These are phyloP conservation scores for Globisporangium ultimum DNA, from an alignment of 352 stramenopile genomes.

Conservation along the genomic window DNA sequence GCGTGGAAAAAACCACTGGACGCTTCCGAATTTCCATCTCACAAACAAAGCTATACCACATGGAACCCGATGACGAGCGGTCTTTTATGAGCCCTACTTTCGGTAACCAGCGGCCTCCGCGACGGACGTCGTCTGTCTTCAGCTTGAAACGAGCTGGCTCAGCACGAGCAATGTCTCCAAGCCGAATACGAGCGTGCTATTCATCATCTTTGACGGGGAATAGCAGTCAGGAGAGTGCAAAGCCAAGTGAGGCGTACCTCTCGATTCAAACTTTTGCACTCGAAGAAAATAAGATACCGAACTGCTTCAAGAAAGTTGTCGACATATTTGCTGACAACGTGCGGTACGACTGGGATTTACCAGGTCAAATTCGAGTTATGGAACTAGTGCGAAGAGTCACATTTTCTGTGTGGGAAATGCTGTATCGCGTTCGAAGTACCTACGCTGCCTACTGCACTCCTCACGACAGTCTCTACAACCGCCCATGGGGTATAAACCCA, in stretches of 20 bases:
- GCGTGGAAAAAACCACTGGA: conserved; percentile 43
- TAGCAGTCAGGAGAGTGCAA: conserved; percentile 16
- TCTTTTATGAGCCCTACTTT: conserved; percentile 10
- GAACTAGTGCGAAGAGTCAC: conserved; percentile 68
- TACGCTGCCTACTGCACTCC: conserved; percentile 55
- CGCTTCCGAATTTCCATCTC: conserved; percentile 53
- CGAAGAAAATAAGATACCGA: conserved; percentile 55
- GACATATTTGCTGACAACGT: conserved; percentile 64
- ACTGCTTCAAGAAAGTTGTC: conserved; percentile 46
- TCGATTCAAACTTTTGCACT: too few relatives aligned
- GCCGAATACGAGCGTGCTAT: neutral
- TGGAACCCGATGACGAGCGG: conserved; percentile 12
- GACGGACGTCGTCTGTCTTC: conserved; percentile 11
- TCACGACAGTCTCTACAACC: conserved; percentile 58
- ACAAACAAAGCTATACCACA: conserved; percentile 41
- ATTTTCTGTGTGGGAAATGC: conserved; percentile 74
- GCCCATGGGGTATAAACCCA: conserved; percentile 50
- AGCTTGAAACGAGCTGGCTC: neutral
- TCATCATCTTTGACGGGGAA: neutral
- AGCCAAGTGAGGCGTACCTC: too few relatives aligned
- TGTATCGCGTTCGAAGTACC: conserved; percentile 56
- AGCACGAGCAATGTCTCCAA: neutral
- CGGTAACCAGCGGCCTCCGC: conserved; percentile 14
- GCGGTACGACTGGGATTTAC: conserved; percentile 44
- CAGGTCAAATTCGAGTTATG: conserved; percentile 53